Percentiles rank a stretch among this genome's conserved stretches.
phyloP scores from a whole-genome alignment of 179 eudicot species.

The Sideroxylon spinosum region DNA sequence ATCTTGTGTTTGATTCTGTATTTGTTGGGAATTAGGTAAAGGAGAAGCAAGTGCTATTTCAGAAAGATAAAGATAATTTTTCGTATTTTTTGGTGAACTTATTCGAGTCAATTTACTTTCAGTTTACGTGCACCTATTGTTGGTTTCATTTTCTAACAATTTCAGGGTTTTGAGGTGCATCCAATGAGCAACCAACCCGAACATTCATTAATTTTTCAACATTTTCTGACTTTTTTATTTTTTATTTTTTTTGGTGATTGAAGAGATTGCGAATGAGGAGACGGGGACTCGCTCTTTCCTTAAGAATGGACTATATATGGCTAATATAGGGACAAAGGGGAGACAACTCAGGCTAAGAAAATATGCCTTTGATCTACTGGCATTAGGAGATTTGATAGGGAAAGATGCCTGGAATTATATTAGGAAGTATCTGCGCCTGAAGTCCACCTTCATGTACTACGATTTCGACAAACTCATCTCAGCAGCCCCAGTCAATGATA shows the following conservation, averaged over 20 bases:
- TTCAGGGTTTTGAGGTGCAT: too few relatives aligned
- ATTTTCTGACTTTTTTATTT: not conserved
- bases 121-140: too few relatives aligned
- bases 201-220: not conserved
- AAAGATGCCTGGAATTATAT: constrained; percentile 43
- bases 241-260: not conserved
- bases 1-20: too few relatives aligned
- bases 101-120: too few relatives aligned
- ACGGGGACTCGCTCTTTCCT: constrained; percentile 80
- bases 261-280: constrained; percentile 68
- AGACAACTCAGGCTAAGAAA: constrained; percentile 50
- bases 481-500: constrained; percentile 53
- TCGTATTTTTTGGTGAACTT: too few relatives aligned
- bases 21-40: too few relatives aligned
- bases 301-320: constrained; percentile 59
- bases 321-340: constrained; percentile 59
- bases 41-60: too few relatives aligned
- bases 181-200: too few relatives aligned
- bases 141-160: too few relatives aligned
- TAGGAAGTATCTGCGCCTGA: constrained; percentile 52
- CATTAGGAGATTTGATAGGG: constrained; percentile 49
- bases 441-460: constrained; percentile 74
- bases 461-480: constrained; percentile 76
- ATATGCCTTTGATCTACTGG: constrained; percentile 79
- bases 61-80: too few relatives aligned